phyloP scores from a whole-genome alignment of 208 protist genomes.

The Endotrypanum monterogeii region DNA sequence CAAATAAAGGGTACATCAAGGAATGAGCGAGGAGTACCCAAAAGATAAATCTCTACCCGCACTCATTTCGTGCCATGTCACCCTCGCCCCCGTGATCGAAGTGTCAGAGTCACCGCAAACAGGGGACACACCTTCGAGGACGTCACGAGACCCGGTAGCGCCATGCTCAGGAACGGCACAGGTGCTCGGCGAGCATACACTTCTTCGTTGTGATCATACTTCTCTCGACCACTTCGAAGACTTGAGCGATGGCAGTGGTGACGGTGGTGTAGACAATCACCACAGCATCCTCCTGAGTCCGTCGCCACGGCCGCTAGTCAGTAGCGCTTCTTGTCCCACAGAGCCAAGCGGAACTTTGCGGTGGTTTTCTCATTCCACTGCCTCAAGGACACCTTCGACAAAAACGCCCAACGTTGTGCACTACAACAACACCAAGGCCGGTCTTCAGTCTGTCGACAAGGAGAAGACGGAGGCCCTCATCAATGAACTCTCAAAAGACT shows the following conservation, averaged over 20 bases:
- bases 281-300: neutral
- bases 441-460: conserved; percentile 66
- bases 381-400: neutral
- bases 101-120: neutral
- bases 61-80: neutral
- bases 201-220: neutral
- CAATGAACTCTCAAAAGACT: conserved; percentile 51
- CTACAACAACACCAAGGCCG: conserved; percentile 80
- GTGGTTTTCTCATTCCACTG: neutral
- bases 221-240: neutral
- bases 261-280: neutral
- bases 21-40: neutral
- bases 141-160: neutral
- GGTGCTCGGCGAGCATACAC: neutral
- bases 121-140: neutral
- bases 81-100: neutral
- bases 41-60: neutral
- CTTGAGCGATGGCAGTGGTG: neutral
- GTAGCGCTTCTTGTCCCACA: neutral
- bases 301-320: neutral
- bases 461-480: conserved; percentile 55
- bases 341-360: neutral
- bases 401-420: conserved; percentile 13
- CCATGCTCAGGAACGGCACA: no score
- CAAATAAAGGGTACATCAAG: neutral